A percentile compares a stretch with the other conserved stretches of the same genome.
These are phyloP conservation scores for Agarophyton chilense DNA, from an alignment of 23 red algal genomes.

Conservation along the genomic window DNA sequence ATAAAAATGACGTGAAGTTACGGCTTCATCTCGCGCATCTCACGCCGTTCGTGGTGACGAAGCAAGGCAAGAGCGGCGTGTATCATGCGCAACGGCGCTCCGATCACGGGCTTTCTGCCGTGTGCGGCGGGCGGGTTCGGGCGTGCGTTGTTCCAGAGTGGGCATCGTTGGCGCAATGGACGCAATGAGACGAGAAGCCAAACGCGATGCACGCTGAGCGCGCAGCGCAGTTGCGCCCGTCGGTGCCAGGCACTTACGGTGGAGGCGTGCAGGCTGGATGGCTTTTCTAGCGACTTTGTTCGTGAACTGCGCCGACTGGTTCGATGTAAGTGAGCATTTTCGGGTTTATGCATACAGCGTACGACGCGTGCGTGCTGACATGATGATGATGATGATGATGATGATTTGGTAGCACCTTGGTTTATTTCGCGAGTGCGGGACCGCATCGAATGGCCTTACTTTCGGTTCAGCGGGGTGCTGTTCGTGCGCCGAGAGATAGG, in stretches of 20 bases:
- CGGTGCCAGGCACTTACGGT: background rate
- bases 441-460: constrained; percentile 41
- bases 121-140: background rate
- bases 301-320: constrained; percentile 2
- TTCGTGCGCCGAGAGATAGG: background rate
- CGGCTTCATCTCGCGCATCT: too few relatives aligned
- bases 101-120: background rate
- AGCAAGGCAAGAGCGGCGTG: too few relatives aligned
- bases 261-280: background rate
- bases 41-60: too few relatives aligned
- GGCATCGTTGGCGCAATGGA: background rate
- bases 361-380: too few relatives aligned
- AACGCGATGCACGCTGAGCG: background rate
- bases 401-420: background rate
- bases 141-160: background rate
- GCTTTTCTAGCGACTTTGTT: background rate
- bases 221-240: background rate
- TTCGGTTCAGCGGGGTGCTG: constrained; percentile 39
- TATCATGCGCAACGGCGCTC: background rate
- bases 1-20: too few relatives aligned
- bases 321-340: constrained; percentile 28
- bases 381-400: too few relatives aligned
- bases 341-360: background rate
- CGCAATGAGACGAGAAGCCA: too few relatives aligned
- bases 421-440: constrained; percentile 35